Evolutionary conservation across 129 eudicot species (phyloP).

Genomic region (Flaveria robusta): DNA sequence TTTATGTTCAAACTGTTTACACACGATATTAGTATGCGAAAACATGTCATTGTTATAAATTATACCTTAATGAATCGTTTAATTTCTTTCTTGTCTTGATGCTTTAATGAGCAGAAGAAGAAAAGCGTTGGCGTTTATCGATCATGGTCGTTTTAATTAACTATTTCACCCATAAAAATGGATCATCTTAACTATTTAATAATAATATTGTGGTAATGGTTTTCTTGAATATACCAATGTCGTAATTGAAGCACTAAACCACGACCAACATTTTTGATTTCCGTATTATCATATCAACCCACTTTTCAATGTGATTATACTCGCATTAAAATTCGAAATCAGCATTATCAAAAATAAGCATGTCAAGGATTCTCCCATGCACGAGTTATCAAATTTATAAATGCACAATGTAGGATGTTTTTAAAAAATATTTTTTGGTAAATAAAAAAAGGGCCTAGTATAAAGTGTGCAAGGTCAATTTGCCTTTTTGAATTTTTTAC

Average conservation of each 20-base stretch:
- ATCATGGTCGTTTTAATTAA: neutral
- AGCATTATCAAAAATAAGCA: neutral
- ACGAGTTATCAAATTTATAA: neutral
- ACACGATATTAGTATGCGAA: no score
- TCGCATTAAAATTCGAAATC: slow-evolving; percentile 6
- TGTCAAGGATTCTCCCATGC: neutral
- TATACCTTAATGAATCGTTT: neutral
- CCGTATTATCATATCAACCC: slow-evolving; percentile 22
- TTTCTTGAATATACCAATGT: slow-evolving; percentile 35
- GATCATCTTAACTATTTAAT: neutral
- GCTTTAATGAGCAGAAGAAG: neutral
- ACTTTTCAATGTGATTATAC: slow-evolving; percentile 21
- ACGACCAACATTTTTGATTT: slow-evolving; percentile 44
- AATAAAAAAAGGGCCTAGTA: no score
- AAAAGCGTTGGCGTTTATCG: neutral
- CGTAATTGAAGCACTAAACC: slow-evolving; percentile 29
- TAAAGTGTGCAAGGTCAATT: no score
- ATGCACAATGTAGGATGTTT: neutral
- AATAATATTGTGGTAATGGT: slow-evolving; percentile 3
- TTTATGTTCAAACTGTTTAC: no score
- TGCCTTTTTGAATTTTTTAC: no score
- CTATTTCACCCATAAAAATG: neutral
- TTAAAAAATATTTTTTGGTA: neutral
- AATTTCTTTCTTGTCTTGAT: neutral
- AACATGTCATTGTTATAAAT: neutral